Conservation (phyloP, 441 rosid species). For the Euphorbia schlechtendalii region DNA sequence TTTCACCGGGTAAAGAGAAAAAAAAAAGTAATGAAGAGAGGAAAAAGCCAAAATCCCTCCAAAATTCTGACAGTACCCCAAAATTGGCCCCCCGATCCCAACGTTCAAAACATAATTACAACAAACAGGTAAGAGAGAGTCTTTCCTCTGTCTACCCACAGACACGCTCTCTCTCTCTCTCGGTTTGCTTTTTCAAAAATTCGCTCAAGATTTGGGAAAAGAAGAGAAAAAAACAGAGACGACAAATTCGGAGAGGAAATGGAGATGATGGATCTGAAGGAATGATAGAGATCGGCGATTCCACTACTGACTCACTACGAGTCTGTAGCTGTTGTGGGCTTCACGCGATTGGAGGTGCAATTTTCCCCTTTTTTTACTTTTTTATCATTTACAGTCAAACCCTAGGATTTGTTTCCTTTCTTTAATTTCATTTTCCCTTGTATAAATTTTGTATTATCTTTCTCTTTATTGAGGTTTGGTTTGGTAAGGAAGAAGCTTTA, state of each 20-base stretch:
- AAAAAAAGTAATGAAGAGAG: not conserved
- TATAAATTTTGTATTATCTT: not conserved
- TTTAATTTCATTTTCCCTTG: not conserved
- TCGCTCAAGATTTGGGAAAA: not conserved
- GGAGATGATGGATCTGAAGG: slow-evolving; percentile 11
- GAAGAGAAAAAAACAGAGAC: not conserved
- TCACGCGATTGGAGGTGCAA: slow-evolving; percentile 33
- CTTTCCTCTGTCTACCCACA: slow-evolving; percentile 9
- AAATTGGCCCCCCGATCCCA: slow-evolving; percentile 49
- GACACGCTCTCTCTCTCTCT: slow-evolving; percentile 21
- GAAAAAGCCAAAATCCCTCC: slow-evolving; percentile 26
- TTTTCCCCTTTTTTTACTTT: not conserved
- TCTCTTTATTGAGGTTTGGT: not conserved
- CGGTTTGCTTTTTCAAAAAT: not conserved
- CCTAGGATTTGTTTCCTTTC: slow-evolving; percentile 33
- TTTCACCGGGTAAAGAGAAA: slow-evolving; percentile 16
- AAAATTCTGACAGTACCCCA: slow-evolving; percentile 33
- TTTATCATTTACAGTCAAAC: slow-evolving; percentile 35
- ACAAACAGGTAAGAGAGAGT: not conserved
- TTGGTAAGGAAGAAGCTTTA: not conserved
- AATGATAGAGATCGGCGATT: slow-evolving; percentile 13
- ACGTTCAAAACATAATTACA: slow-evolving; percentile 35
- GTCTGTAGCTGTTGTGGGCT: slow-evolving; percentile 25
- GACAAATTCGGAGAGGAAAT: slow-evolving; percentile 16
- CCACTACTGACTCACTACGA: slow-evolving; percentile 15